Evolutionary conservation across 257 asterid genomes (phyloP).

Genomic region (Ocimum tenuiflorum): DNA sequence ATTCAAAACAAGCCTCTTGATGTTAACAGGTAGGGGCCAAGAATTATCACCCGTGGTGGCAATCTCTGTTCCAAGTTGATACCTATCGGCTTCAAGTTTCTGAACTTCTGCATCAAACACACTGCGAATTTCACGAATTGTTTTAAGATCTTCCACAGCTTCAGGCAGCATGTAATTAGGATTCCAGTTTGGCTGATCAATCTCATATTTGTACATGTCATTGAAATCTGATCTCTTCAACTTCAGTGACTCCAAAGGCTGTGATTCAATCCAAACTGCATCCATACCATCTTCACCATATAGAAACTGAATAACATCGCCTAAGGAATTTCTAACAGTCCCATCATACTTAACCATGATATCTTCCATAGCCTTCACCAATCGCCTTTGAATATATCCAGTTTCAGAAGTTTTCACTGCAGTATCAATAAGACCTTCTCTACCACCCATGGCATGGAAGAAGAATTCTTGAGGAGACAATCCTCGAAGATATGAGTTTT

Average conservation of each 20-base stretch:
- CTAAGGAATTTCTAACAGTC: slow-evolving; percentile 91
- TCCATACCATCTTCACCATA: slow-evolving; percentile 99
- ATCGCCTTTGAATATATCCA: slow-evolving; percentile 93
- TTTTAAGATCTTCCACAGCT: slow-evolving; percentile 81
- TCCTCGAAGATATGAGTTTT: slow-evolving; percentile 93
- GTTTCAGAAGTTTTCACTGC: slow-evolving; percentile 99
- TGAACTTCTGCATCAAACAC: slow-evolving; percentile 96
- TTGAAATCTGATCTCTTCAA: slow-evolving; percentile 63
- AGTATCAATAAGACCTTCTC: slow-evolving; percentile 98
- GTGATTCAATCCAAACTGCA: slow-evolving; percentile 96
- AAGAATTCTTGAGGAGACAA: slow-evolving; percentile 97
- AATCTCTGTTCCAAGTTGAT: slow-evolving; percentile 87
- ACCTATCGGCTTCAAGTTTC: slow-evolving; percentile 89
- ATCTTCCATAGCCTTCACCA: slow-evolving; percentile 99
- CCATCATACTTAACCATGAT: slow-evolving; percentile 99
- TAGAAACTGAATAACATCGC: slow-evolving; percentile 97
- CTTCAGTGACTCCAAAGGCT: slow-evolving; percentile 86
- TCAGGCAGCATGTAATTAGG: slow-evolving; percentile 86
- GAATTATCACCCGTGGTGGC: slow-evolving; percentile 86
- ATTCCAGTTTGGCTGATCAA: slow-evolving; percentile 75
- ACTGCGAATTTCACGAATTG: slow-evolving; percentile 85
- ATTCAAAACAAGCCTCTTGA: slow-evolving; percentile 77
- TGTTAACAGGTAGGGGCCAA: slow-evolving; percentile 94
- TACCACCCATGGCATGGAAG: slow-evolving; percentile 99
- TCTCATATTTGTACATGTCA: slow-evolving; percentile 68